These are phyloP conservation scores for Candida montana DNA, from an alignment of 805 yeast genomes.

Conservation along the genomic window DNA sequence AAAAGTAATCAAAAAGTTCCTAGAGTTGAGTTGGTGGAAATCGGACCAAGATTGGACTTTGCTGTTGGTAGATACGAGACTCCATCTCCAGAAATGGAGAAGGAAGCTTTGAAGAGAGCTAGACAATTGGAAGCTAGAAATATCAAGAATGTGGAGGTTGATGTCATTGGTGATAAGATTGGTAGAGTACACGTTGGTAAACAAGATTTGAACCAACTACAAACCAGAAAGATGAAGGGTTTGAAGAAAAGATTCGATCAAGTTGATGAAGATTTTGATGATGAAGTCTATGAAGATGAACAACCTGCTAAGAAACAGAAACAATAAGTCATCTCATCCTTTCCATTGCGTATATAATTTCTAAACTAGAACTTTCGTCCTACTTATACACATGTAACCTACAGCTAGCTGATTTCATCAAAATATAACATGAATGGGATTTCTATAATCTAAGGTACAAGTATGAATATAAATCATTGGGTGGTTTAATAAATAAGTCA, in stretches of 20 bases:
- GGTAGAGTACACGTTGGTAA: constrained; percentile 95
- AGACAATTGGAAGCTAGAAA: constrained; percentile 75
- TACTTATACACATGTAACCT: too few relatives aligned
- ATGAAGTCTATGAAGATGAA: constrained; percentile 39
- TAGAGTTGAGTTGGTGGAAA: constrained; percentile 88
- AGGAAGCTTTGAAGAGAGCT: constrained; percentile 80
- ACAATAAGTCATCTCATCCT: not conserved
- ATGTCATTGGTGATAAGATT: constrained; percentile 90
- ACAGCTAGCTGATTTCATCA: too few relatives aligned
- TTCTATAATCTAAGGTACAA: not conserved
- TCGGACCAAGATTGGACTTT: constrained; percentile 94
- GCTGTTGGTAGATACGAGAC: constrained; percentile 80
- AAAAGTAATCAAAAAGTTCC: constrained; percentile 86
- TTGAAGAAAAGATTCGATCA: constrained; percentile 84
- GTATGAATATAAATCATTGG: not conserved
- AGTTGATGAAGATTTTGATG: constrained; percentile 46
- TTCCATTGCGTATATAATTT: constrained; percentile 4
- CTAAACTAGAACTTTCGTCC: not conserved
- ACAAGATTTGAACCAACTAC: constrained; percentile 85
- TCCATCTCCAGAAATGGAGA: constrained; percentile 83
- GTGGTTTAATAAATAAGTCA: not conserved
- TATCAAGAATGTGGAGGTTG: constrained; percentile 85
- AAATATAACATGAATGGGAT: too few relatives aligned
- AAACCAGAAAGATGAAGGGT: constrained; percentile 98
- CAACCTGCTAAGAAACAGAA: constrained; percentile 29